A percentile compares a stretch with the other conserved stretches of the same genome.
These are phyloP conservation scores for Xylariaceae sp. DNA, from an alignment of 2,329 filamentous ascomycete genomes.

Conservation along the genomic window DNA sequence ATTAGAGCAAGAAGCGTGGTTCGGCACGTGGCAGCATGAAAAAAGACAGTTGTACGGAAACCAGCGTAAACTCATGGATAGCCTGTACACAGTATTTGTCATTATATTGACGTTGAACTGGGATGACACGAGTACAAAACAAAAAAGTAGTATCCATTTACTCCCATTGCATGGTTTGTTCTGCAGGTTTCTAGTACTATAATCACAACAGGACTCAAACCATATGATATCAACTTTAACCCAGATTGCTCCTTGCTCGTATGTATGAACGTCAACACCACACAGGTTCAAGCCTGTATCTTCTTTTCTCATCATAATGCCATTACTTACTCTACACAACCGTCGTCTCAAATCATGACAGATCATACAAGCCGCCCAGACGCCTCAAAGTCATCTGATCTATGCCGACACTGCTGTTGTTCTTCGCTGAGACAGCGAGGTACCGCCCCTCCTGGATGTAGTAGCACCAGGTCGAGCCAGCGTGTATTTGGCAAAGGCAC, in stretches of 20 bases:
- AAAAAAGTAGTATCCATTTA: not conserved
- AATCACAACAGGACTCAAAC: not conserved
- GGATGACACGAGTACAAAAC: not conserved
- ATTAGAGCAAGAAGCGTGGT: not conserved
- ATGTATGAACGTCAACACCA: constrained; percentile 2
- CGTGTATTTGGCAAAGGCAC: constrained; percentile 96
- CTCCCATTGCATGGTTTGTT: not conserved
- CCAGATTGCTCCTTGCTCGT: not conserved
- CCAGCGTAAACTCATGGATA: no score
- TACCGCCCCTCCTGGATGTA: constrained; percentile 28
- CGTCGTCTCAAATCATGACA: not conserved
- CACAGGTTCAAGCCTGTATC: not conserved
- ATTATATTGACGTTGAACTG: not conserved
- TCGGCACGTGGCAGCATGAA: not conserved
- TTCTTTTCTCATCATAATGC: constrained; percentile 1
- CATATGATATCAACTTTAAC: not conserved
- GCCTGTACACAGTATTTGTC: not conserved
- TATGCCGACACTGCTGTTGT: constrained; percentile 32
- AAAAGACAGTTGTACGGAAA: no score
- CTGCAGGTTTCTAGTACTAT: not conserved
- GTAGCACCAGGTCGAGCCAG: constrained; percentile 55
- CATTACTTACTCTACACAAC: constrained; percentile 8
- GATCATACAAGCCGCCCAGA: constrained; percentile 10
- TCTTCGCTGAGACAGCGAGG: constrained; percentile 32
- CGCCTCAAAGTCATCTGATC: constrained; percentile 1